Evolutionary conservation across 1,139 yeast species (phyloP).

Genomic region (Geotrichum siamense): DNA sequence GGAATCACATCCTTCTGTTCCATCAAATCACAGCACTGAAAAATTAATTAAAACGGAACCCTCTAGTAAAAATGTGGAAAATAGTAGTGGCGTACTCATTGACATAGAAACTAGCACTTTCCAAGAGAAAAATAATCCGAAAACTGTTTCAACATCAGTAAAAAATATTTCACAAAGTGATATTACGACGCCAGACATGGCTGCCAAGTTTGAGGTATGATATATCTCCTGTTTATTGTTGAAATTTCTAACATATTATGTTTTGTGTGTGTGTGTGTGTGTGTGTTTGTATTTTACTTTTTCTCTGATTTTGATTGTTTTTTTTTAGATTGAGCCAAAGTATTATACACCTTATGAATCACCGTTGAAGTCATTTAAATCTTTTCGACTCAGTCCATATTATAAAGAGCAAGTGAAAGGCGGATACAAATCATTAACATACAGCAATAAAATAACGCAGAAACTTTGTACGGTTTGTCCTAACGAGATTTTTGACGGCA

Average conservation of each 20-base stretch:
- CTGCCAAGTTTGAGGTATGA: slow-evolving; percentile 9
- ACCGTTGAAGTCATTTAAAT: slow-evolving; percentile 27
- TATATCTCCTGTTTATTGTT: too few species aligned
- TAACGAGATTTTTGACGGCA: slow-evolving; percentile 25
- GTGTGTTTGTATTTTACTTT: neutral
- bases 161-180: neutral
- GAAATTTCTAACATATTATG: too few species aligned
- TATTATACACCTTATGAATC: slow-evolving; percentile 26
- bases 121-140: neutral
- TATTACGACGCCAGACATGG: neutral
- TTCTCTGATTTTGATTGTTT: slow-evolving; percentile 1
- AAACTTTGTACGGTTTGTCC: slow-evolving; percentile 24
- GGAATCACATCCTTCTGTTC: neutral
- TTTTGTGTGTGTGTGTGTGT: too few species aligned
- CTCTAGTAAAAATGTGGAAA: neutral
- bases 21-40: neutral
- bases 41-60: neutral
- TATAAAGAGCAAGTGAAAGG: slow-evolving; percentile 21
- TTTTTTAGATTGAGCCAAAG: slow-evolving; percentile 5
- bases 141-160: neutral
- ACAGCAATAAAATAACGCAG: slow-evolving; percentile 25
- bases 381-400: slow-evolving; percentile 30
- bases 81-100: neutral
- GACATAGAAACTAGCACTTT: too few species aligned
- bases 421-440: slow-evolving; percentile 28